Conservation (phyloP, 495 filamentous ascomycete species). For the Talaromyces stipitatus region DNA sequence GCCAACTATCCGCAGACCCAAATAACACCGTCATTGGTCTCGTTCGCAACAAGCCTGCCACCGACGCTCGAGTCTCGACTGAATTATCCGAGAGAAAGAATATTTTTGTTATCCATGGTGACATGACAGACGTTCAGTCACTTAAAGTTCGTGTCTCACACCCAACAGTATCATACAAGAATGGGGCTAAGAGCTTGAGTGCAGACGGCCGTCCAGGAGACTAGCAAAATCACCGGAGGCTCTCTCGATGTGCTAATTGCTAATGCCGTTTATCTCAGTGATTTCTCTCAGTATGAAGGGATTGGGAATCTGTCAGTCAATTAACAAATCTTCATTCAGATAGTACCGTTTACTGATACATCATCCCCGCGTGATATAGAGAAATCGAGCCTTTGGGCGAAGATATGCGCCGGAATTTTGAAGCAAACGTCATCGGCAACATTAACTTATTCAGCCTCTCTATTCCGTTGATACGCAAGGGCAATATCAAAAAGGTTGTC, state of each 20-base stretch:
- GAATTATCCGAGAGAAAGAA: constrained; percentile 27
- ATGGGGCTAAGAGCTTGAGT: background rate
- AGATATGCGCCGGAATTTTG: constrained; percentile 18
- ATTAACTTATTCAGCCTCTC: constrained; percentile 48
- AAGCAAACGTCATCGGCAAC: constrained; percentile 37
- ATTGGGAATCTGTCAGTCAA: background rate
- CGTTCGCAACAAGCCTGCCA: constrained; percentile 30
- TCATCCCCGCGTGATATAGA: constrained; percentile 10
- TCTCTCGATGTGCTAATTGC: background rate
- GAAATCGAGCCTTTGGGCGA: constrained; percentile 17
- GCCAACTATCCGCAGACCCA: constrained; percentile 26
- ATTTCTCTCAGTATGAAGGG: background rate
- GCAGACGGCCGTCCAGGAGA: background rate
- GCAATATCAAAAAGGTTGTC: constrained; percentile 47
- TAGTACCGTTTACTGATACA: background rate
- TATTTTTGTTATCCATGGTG: constrained; percentile 39
- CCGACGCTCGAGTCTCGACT: constrained; percentile 15
- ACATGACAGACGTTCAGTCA: constrained; percentile 29
- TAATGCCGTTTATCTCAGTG: background rate
- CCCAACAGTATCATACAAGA: background rate
- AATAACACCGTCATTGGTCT: constrained; percentile 33
- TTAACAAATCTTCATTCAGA: background rate
- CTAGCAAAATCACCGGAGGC: background rate
- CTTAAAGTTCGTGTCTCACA: constrained; percentile 7
- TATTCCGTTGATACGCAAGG: constrained; percentile 42